Evolutionary conservation across 768 basidiomycete genomes (phyloP).

Genomic region (Suillus subluteus): DNA sequence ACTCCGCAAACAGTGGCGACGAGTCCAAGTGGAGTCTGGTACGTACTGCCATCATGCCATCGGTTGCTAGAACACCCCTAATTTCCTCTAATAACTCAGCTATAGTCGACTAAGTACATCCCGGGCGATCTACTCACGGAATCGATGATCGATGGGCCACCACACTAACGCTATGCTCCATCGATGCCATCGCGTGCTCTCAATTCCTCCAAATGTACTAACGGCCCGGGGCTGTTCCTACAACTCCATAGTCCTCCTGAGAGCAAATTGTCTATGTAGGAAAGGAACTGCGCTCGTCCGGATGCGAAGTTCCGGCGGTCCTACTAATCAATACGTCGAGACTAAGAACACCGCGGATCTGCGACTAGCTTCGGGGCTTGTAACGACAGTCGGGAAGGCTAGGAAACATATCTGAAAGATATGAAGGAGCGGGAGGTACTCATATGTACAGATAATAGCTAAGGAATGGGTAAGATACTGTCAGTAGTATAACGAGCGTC

Average conservation of each 20-base stretch:
- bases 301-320: background rate
- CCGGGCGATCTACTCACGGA: background rate
- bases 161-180: background rate
- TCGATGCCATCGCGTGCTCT: background rate
- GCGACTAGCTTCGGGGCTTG: background rate
- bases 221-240: background rate
- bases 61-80: no score
- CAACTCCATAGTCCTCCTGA: background rate
- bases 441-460: background rate
- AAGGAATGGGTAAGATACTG: no score
- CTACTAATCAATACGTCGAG: background rate
- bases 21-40: background rate
- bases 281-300: background rate
- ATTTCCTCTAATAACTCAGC: no score
- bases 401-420: background rate
- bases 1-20: background rate
- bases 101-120: no score
- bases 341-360: background rate
- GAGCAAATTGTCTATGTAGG: background rate
- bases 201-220: background rate
- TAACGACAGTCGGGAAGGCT: background rate
- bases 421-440: background rate
- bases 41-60: no score
- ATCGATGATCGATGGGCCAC: background rate
- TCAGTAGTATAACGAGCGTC: no score